Evolutionary conservation across 139 green algal species (phyloP), one percentile per base, ranked within the genome.

Genomic region (Diplosphaera chodatii): DNA sequence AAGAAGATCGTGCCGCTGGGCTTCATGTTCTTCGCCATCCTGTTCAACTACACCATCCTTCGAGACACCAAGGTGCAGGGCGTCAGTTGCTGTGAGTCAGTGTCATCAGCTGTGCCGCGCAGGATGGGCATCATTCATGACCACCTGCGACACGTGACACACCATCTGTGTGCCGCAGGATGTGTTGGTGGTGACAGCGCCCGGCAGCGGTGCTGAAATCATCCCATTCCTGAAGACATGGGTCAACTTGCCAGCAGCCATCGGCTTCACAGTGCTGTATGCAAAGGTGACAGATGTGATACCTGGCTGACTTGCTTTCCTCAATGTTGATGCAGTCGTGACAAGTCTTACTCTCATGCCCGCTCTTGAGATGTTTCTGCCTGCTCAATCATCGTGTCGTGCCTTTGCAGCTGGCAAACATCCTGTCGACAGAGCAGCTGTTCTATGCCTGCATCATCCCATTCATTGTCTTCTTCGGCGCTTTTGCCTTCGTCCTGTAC

Each of bases 21-120:
- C 64, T 69, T 95, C 29, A 98, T 98, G 90, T 98, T 99, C 82
- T 99, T 99, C 87, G 97, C 89, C 87, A 98, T 98, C 68, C 84
- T 98, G 32, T 99, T 99, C 91, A 98, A 98, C 90, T 98, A 99
- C 92, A 99, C 94, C 73, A 99, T 99, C 74, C 90, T 99, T 69
- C 88, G 94, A 70, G 94, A 99, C 81, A 99, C 94, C 67, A 99
- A 97, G n/a, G n/a, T n/a, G n/a, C n/a, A n/a, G n/a, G n/a, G n/a
- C n/a, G n/a, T n/a, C n/a, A n/a, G n/a, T n/a, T n/a, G n/a, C n/a
- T n/a, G n/a, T n/a, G n/a, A n/a, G n/a, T n/a, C n/a, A n/a, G n/a
- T n/a, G n/a, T n/a, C n/a, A n/a, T n/a, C n/a, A n/a, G n/a, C n/a
- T n/a, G n/a, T n/a, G n/a, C n/a, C n/a, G n/a, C n/a, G n/a, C n/a